Evolutionary conservation across 305 asterid genomes (phyloP), one percentile per base, ranked within the genome.

Genomic region (Solanum hybrid): DNA sequence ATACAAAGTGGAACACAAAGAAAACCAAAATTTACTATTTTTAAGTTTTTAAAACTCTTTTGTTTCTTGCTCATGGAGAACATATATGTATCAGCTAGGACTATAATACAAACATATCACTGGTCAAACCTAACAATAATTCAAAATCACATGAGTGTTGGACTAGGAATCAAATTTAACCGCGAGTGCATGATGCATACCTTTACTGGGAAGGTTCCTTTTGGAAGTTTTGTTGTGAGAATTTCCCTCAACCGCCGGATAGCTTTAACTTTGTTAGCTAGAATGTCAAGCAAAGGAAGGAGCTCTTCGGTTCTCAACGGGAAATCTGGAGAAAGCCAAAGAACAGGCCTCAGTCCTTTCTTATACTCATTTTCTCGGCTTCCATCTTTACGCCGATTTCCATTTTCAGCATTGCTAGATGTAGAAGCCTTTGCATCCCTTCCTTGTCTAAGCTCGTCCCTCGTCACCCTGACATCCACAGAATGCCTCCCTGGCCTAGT

Each of bases 261-360:
- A 40, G 99, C 99, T 91, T 97, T 97, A 88, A 97, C 99, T 94
- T 97, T 97, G 91, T 97, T 96, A 8, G 99, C 99, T 75, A 97
- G 92, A 91, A 97, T 96, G 92, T 97, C 99, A 64, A 96, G 99
- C 93, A 97, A 93, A 7, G 99, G 99, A 76, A 97, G 93, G 86
- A 97, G 95, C 91, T 97, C 99, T 85, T 97, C 99, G 36, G 98
- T 94, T 91, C 90, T 93, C 79, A 97, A 92, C 1, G 98, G 98
- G 90, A 97, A 97, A 91, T 97, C 96, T 6, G 99, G 98, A 51
- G 99, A 94, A 85, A 97, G 98, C 98, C 99, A 97, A 24, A 97
- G 97, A 91, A 96, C 86, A n/a, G 99, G 99, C 94, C 99, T 97
- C 94, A 97, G 92, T 80, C 98, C 99, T 94, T 96, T 97, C 92